Percentiles rank a stretch among this genome's conserved stretches.
Evolutionary conservation across 2,329 filamentous ascomycete species (phyloP).

Genomic region (Monilinia laxa): DNA sequence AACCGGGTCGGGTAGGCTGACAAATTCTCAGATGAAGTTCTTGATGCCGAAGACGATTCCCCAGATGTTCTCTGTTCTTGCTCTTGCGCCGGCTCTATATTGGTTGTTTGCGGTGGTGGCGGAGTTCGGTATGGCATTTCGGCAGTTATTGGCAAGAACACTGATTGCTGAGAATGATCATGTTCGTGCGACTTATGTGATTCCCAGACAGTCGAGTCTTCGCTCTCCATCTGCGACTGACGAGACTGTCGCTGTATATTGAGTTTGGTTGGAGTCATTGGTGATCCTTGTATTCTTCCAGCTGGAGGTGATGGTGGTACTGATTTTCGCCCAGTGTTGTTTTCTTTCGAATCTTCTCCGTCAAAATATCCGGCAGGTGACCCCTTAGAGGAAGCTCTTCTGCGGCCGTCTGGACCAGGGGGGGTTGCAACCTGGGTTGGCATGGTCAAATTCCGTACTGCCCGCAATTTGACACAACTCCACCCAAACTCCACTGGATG

Average conservation of each 20-base stretch:
- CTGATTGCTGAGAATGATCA: constrained; percentile 27
- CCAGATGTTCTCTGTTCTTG: constrained; percentile 30
- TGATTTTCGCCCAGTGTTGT: constrained; percentile 30
- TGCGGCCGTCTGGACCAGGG: constrained; percentile 27
- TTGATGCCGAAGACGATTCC: constrained; percentile 12
- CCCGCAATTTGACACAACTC: constrained; percentile 14
- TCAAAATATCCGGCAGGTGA: constrained; percentile 24
- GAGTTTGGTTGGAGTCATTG: constrained; percentile 56
- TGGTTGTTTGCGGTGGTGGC: constrained; percentile 32
- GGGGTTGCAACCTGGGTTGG: constrained; percentile 30
- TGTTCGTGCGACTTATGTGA: constrained; percentile 19
- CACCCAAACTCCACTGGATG: background rate
- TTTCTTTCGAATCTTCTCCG: constrained; percentile 32
- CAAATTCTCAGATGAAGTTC: constrained; percentile 30
- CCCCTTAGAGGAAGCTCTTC: constrained; percentile 24
- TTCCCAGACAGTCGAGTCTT: constrained; percentile 9
- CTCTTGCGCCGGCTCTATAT: constrained; percentile 35
- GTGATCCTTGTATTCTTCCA: constrained; percentile 49
- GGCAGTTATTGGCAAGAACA: constrained; percentile 28
- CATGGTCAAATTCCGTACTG: constrained; percentile 4
- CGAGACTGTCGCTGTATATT: constrained; percentile 53
- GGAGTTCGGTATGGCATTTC: constrained; percentile 36
- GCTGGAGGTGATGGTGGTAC: constrained; percentile 33
- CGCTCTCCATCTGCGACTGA: constrained; percentile 52
- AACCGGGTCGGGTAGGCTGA: constrained; percentile 17